Percentiles rank a stretch among this genome's conserved stretches.
Conservation (phyloP, 75 land plant genomes). For the Picea sitchensis region DNA sequence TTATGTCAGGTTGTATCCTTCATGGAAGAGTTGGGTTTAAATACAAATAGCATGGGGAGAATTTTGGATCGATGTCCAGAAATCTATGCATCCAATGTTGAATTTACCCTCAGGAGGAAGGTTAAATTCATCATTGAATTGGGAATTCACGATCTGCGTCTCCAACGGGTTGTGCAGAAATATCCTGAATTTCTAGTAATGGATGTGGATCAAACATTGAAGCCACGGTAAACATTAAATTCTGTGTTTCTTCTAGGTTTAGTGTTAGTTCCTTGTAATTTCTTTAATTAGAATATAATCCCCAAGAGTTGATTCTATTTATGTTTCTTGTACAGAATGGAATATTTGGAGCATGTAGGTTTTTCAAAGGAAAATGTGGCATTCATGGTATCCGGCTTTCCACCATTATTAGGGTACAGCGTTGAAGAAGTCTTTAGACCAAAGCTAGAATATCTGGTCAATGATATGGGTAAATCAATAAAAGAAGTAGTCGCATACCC, state of each 20-base stretch:
- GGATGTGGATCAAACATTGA: conserved; percentile 55
- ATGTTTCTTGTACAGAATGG: conserved; percentile 42
- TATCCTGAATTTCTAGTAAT: conserved; percentile 81
- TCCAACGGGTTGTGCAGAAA: conserved; percentile 55
- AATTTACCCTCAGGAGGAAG: conserved; percentile 59
- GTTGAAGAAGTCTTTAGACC: conserved; percentile 70
- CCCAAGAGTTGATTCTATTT: not conserved
- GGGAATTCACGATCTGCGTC: conserved; percentile 42
- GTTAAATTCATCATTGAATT: conserved; percentile 46
- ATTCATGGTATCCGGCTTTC: conserved; percentile 78
- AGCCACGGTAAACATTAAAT: conserved; percentile 50
- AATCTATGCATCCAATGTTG: conserved; percentile 62
- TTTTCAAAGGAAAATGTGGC: conserved; percentile 53
- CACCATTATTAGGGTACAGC: conserved; percentile 84
- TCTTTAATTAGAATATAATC: not conserved
- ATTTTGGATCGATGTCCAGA: conserved; percentile 66
- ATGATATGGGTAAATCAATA: conserved; percentile 53
- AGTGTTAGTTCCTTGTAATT: not conserved
- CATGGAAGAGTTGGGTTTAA: conserved; percentile 60
- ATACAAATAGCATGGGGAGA: conserved; percentile 35
- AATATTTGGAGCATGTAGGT: conserved; percentile 48
- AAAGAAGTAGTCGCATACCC: conserved; percentile 79
- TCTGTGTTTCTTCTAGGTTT: not conserved
- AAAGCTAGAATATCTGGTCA: conserved; percentile 64
- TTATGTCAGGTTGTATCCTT: conserved; percentile 58